These are phyloP conservation scores for Diplodia intermedia DNA, from an alignment of 2,329 filamentous ascomycete species.

Conservation along the genomic window DNA sequence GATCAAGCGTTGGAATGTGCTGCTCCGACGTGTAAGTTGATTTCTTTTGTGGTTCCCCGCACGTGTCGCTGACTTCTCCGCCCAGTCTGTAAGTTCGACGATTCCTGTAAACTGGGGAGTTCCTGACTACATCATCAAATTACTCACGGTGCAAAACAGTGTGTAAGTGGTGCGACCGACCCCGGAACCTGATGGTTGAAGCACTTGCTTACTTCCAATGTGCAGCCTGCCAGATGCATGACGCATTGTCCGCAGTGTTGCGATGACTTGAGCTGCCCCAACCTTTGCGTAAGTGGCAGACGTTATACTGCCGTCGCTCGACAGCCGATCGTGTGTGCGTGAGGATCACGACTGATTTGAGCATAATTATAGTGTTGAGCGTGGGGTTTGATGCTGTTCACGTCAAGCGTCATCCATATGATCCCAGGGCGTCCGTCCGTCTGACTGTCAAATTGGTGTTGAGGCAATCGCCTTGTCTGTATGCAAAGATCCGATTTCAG, in stretches of 20 bases:
- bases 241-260: constrained; percentile 8
- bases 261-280: constrained; percentile 10
- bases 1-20: constrained; percentile 10
- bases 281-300: constrained; percentile 20
- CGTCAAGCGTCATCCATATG: neutral
- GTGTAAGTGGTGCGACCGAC: neutral
- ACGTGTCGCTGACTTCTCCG: neutral
- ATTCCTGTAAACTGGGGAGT: neutral
- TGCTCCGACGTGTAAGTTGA: constrained; percentile 13
- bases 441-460: neutral
- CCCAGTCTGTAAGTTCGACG: constrained; percentile 6
- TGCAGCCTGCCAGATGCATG: constrained; percentile 10
- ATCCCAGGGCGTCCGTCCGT: neutral
- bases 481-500: too few relatives aligned
- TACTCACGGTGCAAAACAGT: neutral
- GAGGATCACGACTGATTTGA: neutral
- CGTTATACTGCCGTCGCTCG: neutral
- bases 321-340: neutral
- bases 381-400: neutral
- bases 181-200: neutral
- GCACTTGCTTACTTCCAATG: neutral
- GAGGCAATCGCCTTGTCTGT: too few relatives aligned
- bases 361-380: neutral
- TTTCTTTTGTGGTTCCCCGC: neutral
- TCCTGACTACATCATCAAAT: neutral